Evolutionary conservation across 495 filamentous ascomycete species (phyloP).

Genomic region (Daldinia loculata): DNA sequence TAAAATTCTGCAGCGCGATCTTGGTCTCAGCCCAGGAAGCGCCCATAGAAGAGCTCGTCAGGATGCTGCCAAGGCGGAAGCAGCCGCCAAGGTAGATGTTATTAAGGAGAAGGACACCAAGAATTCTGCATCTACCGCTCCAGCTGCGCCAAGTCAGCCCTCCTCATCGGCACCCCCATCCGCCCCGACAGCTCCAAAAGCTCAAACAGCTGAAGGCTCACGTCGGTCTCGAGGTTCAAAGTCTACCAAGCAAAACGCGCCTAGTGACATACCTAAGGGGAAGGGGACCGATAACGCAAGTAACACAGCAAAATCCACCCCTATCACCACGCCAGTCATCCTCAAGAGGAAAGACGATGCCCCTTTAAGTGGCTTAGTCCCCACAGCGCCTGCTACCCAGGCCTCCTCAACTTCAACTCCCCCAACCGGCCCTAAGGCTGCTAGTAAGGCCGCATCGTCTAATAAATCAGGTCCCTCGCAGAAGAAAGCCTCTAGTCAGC

Average conservation of each 20-base stretch:
- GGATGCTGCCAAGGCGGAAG: constrained; percentile 61
- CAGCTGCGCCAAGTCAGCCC: constrained; percentile 31
- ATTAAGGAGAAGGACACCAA: constrained; percentile 46
- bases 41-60: constrained; percentile 62
- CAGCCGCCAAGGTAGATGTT: constrained; percentile 51
- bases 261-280: constrained; percentile 41
- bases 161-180: constrained; percentile 35
- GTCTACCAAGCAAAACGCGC: constrained; percentile 47
- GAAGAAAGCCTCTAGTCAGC: constrained; percentile 38
- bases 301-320: constrained; percentile 29
- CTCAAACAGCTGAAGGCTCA: constrained; percentile 37
- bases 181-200: constrained; percentile 44
- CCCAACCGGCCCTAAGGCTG: constrained; percentile 48
- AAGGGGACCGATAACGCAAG: constrained; percentile 41
- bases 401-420: constrained; percentile 46
- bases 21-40: constrained; percentile 77
- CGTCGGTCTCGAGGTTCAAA: constrained; percentile 43
- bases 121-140: constrained; percentile 47
- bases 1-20: constrained; percentile 87
- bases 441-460: constrained; percentile 37
- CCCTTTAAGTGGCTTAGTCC: constrained; percentile 29
- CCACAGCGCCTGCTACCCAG: constrained; percentile 43
- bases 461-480: constrained; percentile 33
- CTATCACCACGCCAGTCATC: constrained; percentile 43
- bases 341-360: constrained; percentile 43